phyloP scores from a whole-genome alignment of 2,329 filamentous ascomycete genomes.

The Lanzia echinophila region DNA sequence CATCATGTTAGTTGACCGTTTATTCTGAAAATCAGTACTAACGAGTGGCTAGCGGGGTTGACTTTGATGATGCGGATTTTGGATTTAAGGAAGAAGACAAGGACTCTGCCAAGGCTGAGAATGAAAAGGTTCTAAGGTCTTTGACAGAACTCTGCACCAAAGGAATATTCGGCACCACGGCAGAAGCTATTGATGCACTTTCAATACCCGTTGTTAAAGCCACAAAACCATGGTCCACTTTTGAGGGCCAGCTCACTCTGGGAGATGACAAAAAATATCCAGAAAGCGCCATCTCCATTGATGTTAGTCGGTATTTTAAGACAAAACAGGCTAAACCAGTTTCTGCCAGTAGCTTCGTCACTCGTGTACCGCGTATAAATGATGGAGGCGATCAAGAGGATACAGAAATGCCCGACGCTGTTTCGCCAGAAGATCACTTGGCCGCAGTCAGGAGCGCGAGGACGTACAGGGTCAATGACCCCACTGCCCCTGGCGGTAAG shows the following conservation, averaged over 20 bases:
- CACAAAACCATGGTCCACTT: conserved; percentile 69
- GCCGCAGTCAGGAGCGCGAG: conserved; percentile 69
- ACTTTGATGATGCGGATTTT: conserved; percentile 88
- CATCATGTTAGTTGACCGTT: conserved; percentile 55
- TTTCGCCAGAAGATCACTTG: conserved; percentile 41
- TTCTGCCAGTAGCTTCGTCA: conserved; percentile 70
- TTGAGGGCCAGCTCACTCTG: conserved; percentile 71
- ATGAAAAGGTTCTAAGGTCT: conserved; percentile 61
- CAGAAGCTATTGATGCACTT: conserved; percentile 76
- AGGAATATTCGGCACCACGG: conserved; percentile 75
- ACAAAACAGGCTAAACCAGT: conserved; percentile 70
- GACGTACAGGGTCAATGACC: conserved; percentile 74
- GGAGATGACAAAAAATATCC: conserved; percentile 66
- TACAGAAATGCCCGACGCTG: conserved; percentile 37
- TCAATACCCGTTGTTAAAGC: conserved; percentile 69
- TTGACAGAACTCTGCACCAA: conserved; percentile 61
- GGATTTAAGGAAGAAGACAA: conserved; percentile 93
- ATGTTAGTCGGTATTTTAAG: conserved; percentile 85
- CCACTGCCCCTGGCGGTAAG: conserved; percentile 68
- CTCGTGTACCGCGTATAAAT: conserved; percentile 30
- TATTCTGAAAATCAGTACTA: conserved; percentile 9
- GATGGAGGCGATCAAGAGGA: conserved; percentile 39
- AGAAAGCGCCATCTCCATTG: conserved; percentile 69
- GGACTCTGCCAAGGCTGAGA: conserved; percentile 58
- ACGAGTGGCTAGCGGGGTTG: conserved; percentile 59